phyloP scores from a whole-genome alignment of 192 early-diverging fungal genomes.

The Podila epigama region DNA sequence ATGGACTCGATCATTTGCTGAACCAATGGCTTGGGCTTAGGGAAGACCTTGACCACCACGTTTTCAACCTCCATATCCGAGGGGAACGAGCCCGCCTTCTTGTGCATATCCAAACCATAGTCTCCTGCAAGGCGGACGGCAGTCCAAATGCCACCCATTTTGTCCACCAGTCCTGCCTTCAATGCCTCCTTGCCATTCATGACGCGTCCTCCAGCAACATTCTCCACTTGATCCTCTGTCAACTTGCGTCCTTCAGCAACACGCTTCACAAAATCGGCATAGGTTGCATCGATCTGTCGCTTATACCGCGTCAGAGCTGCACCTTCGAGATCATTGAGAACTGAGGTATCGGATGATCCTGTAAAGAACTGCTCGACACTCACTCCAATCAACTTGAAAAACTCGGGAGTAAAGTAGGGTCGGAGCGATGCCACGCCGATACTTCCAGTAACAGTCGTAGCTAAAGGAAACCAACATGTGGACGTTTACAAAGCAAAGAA shows the following conservation, averaged over 20 bases:
- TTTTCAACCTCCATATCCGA: constrained; percentile 44
- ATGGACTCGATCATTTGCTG: constrained; percentile 29
- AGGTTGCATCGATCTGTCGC: constrained; percentile 56
- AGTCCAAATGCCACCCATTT: constrained; percentile 59
- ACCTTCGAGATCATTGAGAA: constrained; percentile 57
- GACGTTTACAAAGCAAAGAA: too few species aligned
- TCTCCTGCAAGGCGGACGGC: constrained; percentile 55
- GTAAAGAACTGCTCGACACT: constrained; percentile 66
- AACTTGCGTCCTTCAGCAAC: constrained; percentile 66
- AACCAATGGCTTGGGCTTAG: constrained; percentile 43
- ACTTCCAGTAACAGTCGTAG: constrained; percentile 74
- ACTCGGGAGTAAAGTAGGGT: constrained; percentile 62
- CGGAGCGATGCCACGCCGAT: constrained; percentile 72
- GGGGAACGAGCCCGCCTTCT: constrained; percentile 27
- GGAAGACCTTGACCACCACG: constrained; percentile 57
- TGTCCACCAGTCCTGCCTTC: constrained; percentile 67
- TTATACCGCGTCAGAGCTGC: constrained; percentile 56
- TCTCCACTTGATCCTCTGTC: constrained; percentile 57
- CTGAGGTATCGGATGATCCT: constrained; percentile 54
- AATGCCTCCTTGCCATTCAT: constrained; percentile 68
- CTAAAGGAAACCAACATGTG: too few species aligned
- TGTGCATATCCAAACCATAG: constrained; percentile 44
- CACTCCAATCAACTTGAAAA: constrained; percentile 65
- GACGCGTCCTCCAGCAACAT: constrained; percentile 68
- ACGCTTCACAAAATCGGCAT: constrained; percentile 60